These are phyloP conservation scores for Penicillium freii DNA, from an alignment of 2,329 filamentous ascomycete genomes.

Conservation along the genomic window DNA sequence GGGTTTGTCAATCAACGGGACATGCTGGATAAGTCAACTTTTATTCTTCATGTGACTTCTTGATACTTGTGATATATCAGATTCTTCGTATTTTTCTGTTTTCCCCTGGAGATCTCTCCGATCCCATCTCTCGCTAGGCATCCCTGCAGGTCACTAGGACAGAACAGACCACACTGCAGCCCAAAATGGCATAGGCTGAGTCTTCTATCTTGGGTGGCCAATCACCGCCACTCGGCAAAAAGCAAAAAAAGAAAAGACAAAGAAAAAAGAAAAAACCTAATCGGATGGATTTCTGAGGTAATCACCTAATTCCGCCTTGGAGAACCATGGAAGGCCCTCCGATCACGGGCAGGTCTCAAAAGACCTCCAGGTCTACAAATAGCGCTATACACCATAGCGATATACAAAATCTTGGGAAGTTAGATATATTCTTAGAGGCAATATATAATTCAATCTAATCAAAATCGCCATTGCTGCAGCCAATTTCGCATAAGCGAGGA, in stretches of 20 bases:
- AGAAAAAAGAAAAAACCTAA: background rate
- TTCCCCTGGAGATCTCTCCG: conserved; percentile 3
- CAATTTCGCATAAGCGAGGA: conserved; percentile 48
- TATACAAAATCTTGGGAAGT: background rate
- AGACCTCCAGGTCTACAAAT: too few species aligned
- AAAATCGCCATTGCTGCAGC: conserved; percentile 24
- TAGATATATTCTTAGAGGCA: background rate
- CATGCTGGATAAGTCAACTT: conserved; percentile 3
- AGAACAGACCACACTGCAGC: background rate
- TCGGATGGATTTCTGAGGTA: background rate
- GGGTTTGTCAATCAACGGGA: background rate
- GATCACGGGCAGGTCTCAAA: background rate
- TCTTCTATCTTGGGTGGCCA: background rate
- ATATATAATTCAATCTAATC: background rate
- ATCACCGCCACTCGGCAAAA: background rate
- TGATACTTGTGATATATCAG: background rate
- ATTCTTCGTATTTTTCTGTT: background rate
- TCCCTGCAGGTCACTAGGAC: conserved; percentile 4
- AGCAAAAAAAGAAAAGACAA: background rate
- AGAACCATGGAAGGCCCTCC: background rate
- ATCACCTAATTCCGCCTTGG: background rate
- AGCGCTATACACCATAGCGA: background rate
- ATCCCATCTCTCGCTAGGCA: conserved; percentile 3
- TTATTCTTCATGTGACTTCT: background rate
- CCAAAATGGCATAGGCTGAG: background rate